Base-by-base conservation (phyloP, 2,329 filamentous ascomycete species). In the Teratosphaeria zuluensis region DNA sequence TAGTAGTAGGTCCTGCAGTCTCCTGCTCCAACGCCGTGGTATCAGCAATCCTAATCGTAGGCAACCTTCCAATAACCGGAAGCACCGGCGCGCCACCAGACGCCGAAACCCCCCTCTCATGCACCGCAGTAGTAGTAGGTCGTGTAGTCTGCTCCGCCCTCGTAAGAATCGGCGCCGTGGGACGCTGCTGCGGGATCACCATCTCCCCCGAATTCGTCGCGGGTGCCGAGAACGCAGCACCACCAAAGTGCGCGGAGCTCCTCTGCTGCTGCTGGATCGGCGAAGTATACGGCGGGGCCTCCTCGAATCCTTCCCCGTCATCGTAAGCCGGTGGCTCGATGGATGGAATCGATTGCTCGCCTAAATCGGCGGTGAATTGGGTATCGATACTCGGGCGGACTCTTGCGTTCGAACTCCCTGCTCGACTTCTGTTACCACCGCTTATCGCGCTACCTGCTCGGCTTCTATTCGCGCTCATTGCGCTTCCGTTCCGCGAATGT, bases 281-380 rank as follows among this genome's bases (percentile, higher is more conserved):
- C 51, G 75, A 77, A 38, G 74, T 73, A 58, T 80, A 80, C 4
- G 75, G 76, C 19, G 77, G 77, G n/a, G 77, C 77, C 53, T 79
- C 75, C 61, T 78, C 77, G 56, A 70, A 73, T 3, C 69, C 70
- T 31, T 64, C 65, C 30, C 61, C 61, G 32, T 72, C 61, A 33
- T 72, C 70, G 54, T 74, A 74, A 2, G 66, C 65, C 28, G 72
- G 72, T 30, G 72, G 71, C 51, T 72, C 70, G 24, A 63, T 61
- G 46, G 63, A 55, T 19, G 71, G 71, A 16, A 71, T 69, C 0
- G 60, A 64, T 16, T 61, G 61, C 16, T 69, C 66, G 8, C 65
- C 70, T 14, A 73, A 32, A 48, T 73, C 71, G 42, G 42, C 42
- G 11, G 62, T 59, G 35, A 57, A 60, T 12, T 32, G 59, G 16